Percentiles rank a stretch among this genome's conserved stretches.
Conservation (phyloP, 2,329 filamentous ascomycete species). For the Diaporthe ampelina region DNA sequence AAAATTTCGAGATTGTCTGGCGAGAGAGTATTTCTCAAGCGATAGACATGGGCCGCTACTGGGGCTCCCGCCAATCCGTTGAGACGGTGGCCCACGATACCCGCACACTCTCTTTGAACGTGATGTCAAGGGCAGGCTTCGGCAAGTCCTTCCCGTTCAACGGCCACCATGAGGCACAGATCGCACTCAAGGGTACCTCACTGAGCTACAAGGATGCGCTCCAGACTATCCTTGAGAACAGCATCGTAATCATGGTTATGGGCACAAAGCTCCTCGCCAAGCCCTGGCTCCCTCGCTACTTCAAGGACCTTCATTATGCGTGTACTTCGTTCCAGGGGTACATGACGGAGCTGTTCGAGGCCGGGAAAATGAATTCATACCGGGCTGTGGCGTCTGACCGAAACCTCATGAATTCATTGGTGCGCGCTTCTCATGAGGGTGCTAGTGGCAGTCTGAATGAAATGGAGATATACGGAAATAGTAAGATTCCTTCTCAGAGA, state of each 20-base stretch:
- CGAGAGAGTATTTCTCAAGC: conserved; percentile 45
- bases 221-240: conserved; percentile 49
- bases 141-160: conserved; percentile 50
- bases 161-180: conserved; percentile 44
- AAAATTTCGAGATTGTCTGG: conserved; percentile 49
- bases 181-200: conserved; percentile 36
- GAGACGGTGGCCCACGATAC: conserved; percentile 45
- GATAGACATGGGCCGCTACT: conserved; percentile 48
- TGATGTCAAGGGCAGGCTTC: conserved; percentile 49
- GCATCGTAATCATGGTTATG: conserved; percentile 48
- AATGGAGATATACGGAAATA: conserved; percentile 62
- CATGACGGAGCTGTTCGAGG: conserved; percentile 50
- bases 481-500: neutral
- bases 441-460: conserved; percentile 49
- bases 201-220: conserved; percentile 49
- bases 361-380: conserved; percentile 44
- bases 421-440: conserved; percentile 29
- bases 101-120: conserved; percentile 48
- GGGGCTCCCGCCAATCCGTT: conserved; percentile 44
- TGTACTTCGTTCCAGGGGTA: conserved; percentile 47
- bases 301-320: conserved; percentile 44
- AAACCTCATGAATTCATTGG: conserved; percentile 23
- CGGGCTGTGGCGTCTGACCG: neutral
- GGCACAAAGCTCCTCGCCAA: conserved; percentile 47
- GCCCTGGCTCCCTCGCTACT: conserved; percentile 66